Conservation (phyloP, 371 early-diverging fungal genomes). For the Lichtheimia ornata region DNA sequence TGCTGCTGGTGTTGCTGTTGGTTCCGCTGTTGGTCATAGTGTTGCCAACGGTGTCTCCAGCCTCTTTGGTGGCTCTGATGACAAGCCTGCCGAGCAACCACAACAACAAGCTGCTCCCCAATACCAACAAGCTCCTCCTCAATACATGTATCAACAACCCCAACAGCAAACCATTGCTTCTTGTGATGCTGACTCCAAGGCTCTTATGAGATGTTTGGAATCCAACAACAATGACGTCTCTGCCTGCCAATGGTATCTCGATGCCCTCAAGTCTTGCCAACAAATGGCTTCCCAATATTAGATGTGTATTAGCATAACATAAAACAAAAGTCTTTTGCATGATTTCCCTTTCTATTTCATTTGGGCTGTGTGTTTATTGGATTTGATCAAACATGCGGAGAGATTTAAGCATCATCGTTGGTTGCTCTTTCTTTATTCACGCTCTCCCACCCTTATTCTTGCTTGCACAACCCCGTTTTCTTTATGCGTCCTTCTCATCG, state of each 20-base stretch:
- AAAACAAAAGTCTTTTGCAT: no score
- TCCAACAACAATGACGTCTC: conserved; percentile 73
- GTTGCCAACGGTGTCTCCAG: conserved; percentile 73
- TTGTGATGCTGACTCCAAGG: conserved; percentile 86
- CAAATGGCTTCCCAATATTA: conserved; percentile 58
- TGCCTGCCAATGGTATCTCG: conserved; percentile 86
- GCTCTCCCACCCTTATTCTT: no score
- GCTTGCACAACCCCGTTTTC: no score
- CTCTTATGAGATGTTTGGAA: conserved; percentile 86
- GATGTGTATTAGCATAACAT: not conserved
- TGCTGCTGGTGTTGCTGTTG: conserved; percentile 93
- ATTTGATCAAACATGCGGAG: no score
- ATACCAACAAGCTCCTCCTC: conserved; percentile 28
- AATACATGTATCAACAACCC: conserved; percentile 48
- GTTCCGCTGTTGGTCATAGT: conserved; percentile 78
- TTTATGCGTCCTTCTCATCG: conserved; percentile 1
- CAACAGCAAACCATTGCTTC: conserved; percentile 35
- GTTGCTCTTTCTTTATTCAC: no score
- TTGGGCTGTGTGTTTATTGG: no score
- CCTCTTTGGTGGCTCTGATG: conserved; percentile 67
- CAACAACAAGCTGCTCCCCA: conserved; percentile 10
- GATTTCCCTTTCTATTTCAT: no score
- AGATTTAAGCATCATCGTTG: no score
- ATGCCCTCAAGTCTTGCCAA: conserved; percentile 87
- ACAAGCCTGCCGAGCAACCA: conserved; percentile 26